Evolutionary conservation across 495 filamentous ascomycete genomes (phyloP).

Genomic region (Xylaria intraflava): DNA sequence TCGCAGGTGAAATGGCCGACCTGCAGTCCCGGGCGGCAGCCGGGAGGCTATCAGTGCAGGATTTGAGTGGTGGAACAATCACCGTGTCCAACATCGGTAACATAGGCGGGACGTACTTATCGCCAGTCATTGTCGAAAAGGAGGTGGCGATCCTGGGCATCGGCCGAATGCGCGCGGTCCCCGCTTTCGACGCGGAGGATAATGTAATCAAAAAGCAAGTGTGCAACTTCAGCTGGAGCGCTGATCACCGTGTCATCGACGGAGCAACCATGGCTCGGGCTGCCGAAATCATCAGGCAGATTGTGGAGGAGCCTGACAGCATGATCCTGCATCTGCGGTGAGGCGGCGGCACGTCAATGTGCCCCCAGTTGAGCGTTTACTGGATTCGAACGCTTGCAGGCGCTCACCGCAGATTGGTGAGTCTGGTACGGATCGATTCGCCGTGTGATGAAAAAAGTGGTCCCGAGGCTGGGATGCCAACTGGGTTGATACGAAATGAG

Average conservation of each 20-base stretch:
- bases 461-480: conserved; percentile 8
- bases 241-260: conserved; percentile 91
- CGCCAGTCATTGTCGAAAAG: conserved; percentile 78
- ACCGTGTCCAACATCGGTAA: conserved; percentile 97
- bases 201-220: conserved; percentile 56
- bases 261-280: conserved; percentile 89
- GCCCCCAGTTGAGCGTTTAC: conserved; percentile 5
- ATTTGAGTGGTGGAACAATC: conserved; percentile 83
- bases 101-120: conserved; percentile 87
- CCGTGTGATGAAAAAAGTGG: conserved; percentile 8
- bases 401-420: not conserved
- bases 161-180: conserved; percentile 66
- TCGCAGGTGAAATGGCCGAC: conserved; percentile 69
- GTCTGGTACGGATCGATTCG: not conserved
- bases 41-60: conserved; percentile 67
- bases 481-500: conserved; percentile 5
- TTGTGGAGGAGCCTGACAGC: conserved; percentile 74
- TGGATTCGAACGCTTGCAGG: conserved; percentile 7
- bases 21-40: conserved; percentile 63
- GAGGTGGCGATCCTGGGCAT: conserved; percentile 92
- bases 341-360: conserved; percentile 1
- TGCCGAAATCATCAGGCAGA: conserved; percentile 66
- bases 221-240: conserved; percentile 91
- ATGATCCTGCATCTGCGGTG: conserved; percentile 65
- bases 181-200: conserved; percentile 59